These are phyloP conservation scores for Apiospora phragmitis DNA, from an alignment of 2,329 filamentous ascomycete species.

Conservation along the genomic window DNA sequence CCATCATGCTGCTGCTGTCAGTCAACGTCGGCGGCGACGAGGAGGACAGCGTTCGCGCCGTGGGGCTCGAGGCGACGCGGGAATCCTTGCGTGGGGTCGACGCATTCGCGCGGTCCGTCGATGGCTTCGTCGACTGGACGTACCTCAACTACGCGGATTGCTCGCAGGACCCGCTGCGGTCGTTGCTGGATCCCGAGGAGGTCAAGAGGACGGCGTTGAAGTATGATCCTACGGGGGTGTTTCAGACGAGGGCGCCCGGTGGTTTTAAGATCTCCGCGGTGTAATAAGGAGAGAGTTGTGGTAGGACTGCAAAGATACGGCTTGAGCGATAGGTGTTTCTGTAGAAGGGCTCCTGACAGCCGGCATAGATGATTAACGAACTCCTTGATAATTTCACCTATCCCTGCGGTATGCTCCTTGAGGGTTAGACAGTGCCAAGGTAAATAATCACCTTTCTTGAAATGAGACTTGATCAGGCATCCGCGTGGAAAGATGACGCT, in stretches of 20 bases:
- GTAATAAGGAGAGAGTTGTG: neutral
- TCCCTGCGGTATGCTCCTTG: no score
- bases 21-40: conserved; percentile 9
- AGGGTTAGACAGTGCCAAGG: no score
- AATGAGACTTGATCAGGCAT: neutral
- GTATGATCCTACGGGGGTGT: conserved; percentile 2
- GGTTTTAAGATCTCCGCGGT: conserved; percentile 10
- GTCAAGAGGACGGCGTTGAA: neutral
- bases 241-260: conserved; percentile 1
- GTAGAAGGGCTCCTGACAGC: no score
- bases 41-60: neutral
- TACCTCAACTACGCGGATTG: conserved; percentile 11
- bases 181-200: neutral
- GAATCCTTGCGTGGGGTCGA: conserved; percentile 1
- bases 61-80: neutral
- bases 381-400: no score
- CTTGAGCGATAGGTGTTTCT: no score
- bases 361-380: no score
- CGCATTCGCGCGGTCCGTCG: neutral
- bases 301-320: no score
- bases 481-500: neutral
- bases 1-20: conserved; percentile 9
- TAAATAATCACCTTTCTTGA: neutral
- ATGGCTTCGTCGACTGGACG: conserved; percentile 9
- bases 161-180: conserved; percentile 3